Base-by-base conservation (phyloP, 345 rosid species). In the Durio zibethinus region DNA sequence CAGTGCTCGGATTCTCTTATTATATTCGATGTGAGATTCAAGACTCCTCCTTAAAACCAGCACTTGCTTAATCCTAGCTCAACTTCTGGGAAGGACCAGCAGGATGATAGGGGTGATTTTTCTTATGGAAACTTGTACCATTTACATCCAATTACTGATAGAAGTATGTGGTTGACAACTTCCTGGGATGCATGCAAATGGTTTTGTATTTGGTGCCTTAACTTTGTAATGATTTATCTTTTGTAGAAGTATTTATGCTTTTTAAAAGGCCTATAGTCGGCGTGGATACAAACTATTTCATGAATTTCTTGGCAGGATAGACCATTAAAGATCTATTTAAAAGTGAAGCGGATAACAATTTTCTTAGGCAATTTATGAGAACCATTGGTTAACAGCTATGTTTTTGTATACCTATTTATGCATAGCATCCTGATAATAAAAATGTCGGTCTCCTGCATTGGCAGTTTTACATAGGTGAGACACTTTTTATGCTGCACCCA, bases 31-130 rank as follows among this genome's bases (percentile, higher is more conserved):
- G n/a, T n/a, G n/a, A n/a, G n/a, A n/a, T n/a, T n/a, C n/a, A n/a
- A n/a, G n/a, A n/a, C n/a, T n/a, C n/a, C n/a, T n/a, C n/a, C n/a
- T n/a, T n/a, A 33, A 61, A 74, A 21, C 68, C 45, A 67, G 35
- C 9, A 25, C 40, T 21, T 25, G 40, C 10, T 56, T 53, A 53
- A 23, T 68, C 23, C 60, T 43, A 77, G 60, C 67, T 14, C 36
- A 50, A 48, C 31, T 25, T 40, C 56, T 2, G 7, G 18, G 43
- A 61, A 35, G 38, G 63, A 59, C 27, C 48, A 4, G 23, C 64
- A 56, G 16, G 52, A 10, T n/a, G 31, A 20, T 29, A 43, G 12
- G 68, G 83, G 88, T 87, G 31, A 77, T 48, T 40, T 27, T 78
- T 38, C 21, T 7, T 59, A 45, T 66, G 75, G 77, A 42, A 64